phyloP scores from a whole-genome alignment of 2,329 filamentous ascomycete species.

The Didymella glomerata region DNA sequence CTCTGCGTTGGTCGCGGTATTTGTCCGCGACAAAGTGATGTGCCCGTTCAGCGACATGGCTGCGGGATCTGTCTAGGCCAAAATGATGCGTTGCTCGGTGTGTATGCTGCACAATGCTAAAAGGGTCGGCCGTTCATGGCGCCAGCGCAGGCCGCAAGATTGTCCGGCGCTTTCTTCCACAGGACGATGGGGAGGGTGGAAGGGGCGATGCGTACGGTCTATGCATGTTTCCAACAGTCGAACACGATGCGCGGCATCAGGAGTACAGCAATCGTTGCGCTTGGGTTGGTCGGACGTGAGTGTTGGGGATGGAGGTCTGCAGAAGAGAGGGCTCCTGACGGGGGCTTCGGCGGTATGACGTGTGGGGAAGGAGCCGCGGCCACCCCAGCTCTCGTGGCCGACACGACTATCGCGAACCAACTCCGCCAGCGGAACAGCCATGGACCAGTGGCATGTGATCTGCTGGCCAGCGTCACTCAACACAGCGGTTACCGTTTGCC shows the following conservation, averaged over 20 bases:
- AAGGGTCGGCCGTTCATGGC: slow-evolving; percentile 30
- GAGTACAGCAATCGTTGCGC: slow-evolving; percentile 6
- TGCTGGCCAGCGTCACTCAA: slow-evolving; percentile 32
- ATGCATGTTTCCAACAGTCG: slow-evolving; percentile 33
- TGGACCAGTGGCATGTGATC: slow-evolving; percentile 32
- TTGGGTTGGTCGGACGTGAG: neutral
- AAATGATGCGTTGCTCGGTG: slow-evolving; percentile 13
- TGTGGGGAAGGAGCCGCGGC: slow-evolving; percentile 18
- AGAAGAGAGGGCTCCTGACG: neutral
- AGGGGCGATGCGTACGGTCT: slow-evolving; percentile 16
- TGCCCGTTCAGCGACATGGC: slow-evolving; percentile 25
- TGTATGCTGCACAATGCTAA: slow-evolving; percentile 24
- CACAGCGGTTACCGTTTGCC: slow-evolving; percentile 3
- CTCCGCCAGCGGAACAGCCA: slow-evolving; percentile 31
- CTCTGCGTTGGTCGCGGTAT: slow-evolving; percentile 33
- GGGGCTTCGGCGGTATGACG: slow-evolving; percentile 9
- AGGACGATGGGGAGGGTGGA: slow-evolving; percentile 15
- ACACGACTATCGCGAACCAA: slow-evolving; percentile 6
- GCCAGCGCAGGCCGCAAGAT: slow-evolving; percentile 27
- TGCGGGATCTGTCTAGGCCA: neutral
- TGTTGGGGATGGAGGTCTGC: slow-evolving; percentile 14
- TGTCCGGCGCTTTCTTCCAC: slow-evolving; percentile 29
- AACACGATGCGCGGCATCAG: slow-evolving; percentile 13
- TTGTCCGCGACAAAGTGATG: slow-evolving; percentile 17
- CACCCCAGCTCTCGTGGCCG: slow-evolving; percentile 9